phyloP scores from a whole-genome alignment of 1,139 yeast species.

The Hanseniaspora sp. region DNA sequence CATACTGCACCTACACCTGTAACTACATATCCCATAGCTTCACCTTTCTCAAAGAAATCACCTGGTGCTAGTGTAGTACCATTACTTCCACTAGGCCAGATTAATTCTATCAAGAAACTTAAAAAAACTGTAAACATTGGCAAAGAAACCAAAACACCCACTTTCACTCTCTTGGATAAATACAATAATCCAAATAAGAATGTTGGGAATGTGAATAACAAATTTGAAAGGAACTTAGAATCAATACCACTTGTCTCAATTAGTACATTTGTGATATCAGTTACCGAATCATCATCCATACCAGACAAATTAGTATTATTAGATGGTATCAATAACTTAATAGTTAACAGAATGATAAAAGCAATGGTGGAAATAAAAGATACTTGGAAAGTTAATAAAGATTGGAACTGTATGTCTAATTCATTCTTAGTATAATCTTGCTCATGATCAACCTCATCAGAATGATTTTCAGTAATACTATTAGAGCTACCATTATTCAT shows the following conservation, averaged over 20 bases:
- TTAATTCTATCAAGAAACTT: not conserved
- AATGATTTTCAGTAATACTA: not conserved
- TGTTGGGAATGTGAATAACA: constrained; percentile 1
- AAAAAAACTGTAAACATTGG: constrained; percentile 9
- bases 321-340: not conserved
- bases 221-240: constrained; percentile 4
- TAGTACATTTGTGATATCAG: not conserved
- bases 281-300: not conserved
- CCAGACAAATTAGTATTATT: not conserved
- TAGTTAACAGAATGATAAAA: not conserved
- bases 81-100: not conserved
- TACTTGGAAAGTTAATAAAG: constrained; percentile 15
- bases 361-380: constrained; percentile 11
- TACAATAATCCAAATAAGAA: constrained; percentile 10
- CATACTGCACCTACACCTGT: constrained; percentile 12
- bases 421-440: constrained; percentile 9
- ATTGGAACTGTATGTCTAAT: constrained; percentile 10
- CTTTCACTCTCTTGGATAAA: constrained; percentile 6
- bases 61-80: constrained; percentile 6
- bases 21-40: constrained; percentile 5
- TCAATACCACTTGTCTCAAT: constrained; percentile 3
- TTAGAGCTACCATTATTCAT: not conserved
- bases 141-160: constrained; percentile 7
- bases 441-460: not conserved
- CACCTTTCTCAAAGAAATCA: constrained; percentile 1